A percentile compares a stretch with the other conserved stretches of the same genome.
phyloP scores from a whole-genome alignment of 305 asterid genomes.

The Fraxinus dipetala region DNA sequence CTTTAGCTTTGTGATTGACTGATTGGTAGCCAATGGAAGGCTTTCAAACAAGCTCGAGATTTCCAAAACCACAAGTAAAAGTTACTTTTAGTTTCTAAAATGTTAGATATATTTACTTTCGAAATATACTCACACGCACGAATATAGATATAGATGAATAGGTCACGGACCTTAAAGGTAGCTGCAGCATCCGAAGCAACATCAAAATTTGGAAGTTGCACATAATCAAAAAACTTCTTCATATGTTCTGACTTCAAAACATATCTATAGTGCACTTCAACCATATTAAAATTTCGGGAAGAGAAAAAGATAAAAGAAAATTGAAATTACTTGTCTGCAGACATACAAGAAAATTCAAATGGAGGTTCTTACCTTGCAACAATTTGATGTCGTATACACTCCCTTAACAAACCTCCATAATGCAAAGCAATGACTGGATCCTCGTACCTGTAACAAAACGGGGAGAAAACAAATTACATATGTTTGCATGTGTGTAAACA shows the following conservation, averaged over 20 bases:
- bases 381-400: conserved; percentile 81
- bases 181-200: conserved; percentile 91
- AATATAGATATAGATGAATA: neutral
- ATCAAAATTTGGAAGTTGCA: conserved; percentile 81
- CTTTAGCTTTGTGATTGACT: neutral
- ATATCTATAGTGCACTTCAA: conserved; percentile 37
- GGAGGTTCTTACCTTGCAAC: conserved; percentile 60
- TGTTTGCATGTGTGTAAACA: too few species aligned
- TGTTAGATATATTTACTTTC: too few species aligned
- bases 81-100: too few species aligned
- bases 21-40: neutral
- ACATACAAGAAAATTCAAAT: neutral
- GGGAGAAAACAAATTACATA: neutral
- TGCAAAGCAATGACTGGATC: conserved; percentile 69
- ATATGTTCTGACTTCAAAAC: conserved; percentile 57
- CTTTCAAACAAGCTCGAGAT: neutral
- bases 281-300: neutral
- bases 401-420: conserved; percentile 79
- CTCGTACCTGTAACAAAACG: conserved; percentile 47
- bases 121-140: too few species aligned
- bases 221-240: conserved; percentile 66
- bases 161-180: conserved; percentile 63
- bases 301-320: neutral
- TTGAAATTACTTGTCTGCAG: neutral
- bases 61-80: too few species aligned